Percentiles rank a stretch among this genome's conserved stretches.
These are phyloP conservation scores for Suillus luteus DNA, from an alignment of 768 basidiomycete species.

Conservation along the genomic window DNA sequence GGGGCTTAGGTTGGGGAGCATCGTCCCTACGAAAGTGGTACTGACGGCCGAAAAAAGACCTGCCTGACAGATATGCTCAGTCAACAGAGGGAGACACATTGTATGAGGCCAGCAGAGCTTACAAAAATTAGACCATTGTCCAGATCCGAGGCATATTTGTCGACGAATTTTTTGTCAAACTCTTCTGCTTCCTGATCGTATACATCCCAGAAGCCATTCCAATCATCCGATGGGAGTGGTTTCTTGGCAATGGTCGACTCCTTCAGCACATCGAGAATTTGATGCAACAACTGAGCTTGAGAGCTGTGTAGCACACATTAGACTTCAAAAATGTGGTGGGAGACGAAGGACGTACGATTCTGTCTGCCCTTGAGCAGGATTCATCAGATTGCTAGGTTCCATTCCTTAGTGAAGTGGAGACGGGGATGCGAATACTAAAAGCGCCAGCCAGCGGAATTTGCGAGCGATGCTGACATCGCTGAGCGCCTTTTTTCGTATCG, in stretches of 20 bases:
- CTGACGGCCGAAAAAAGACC: slow-evolving; percentile 21
- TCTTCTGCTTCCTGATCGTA: neutral
- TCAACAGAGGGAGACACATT: neutral
- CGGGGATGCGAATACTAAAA: too few species aligned
- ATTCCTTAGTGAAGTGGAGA: too few species aligned
- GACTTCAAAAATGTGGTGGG: neutral
- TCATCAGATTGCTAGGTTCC: neutral
- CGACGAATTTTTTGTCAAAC: neutral
- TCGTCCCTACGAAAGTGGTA: slow-evolving; percentile 12
- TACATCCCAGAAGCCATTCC: neutral
- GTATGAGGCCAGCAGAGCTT: neutral
- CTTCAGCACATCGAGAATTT: neutral
- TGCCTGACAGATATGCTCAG: slow-evolving; percentile 11
- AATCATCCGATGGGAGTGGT: neutral
- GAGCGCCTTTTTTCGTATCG: too few species aligned
- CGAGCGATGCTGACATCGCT: too few species aligned
- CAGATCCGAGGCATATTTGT: neutral
- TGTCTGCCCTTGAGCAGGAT: neutral
- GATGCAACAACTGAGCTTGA: neutral
- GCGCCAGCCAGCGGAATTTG: too few species aligned
- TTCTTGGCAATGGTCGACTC: neutral
- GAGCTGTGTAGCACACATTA: neutral
- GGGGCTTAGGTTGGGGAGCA: slow-evolving; percentile 15
- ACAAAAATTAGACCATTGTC: slow-evolving; percentile 1
- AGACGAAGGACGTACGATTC: neutral